Evolutionary conservation across 2,329 filamentous ascomycete species (phyloP).

Genomic region (Macroventuria anomochaeta): DNA sequence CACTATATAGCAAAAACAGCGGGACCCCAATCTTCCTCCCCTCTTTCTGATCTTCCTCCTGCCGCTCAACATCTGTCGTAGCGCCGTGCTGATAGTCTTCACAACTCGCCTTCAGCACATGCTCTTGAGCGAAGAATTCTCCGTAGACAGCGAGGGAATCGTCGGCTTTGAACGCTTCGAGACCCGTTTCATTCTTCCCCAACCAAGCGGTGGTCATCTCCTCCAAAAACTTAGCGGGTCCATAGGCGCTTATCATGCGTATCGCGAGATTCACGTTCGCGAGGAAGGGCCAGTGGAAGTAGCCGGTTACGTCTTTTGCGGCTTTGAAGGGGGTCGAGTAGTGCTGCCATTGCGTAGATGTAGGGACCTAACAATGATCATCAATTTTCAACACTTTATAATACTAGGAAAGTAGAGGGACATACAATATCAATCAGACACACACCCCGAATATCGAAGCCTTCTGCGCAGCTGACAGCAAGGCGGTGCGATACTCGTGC

Average conservation of each 20-base stretch:
- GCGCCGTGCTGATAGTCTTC: slow-evolving; percentile 64
- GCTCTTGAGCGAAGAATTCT: slow-evolving; percentile 51
- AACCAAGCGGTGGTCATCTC: slow-evolving; percentile 49
- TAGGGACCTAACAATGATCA: slow-evolving; percentile 54
- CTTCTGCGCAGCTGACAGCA: slow-evolving; percentile 55
- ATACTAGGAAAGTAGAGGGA: background rate
- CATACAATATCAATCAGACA: slow-evolving; percentile 42
- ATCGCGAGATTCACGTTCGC: slow-evolving; percentile 61
- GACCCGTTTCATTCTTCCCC: slow-evolving; percentile 25
- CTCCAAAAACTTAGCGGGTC: slow-evolving; percentile 51
- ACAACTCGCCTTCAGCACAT: slow-evolving; percentile 58
- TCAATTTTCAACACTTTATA: background rate
- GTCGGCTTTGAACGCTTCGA: slow-evolving; percentile 23
- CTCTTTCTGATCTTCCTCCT: slow-evolving; percentile 53
- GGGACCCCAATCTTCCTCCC: slow-evolving; percentile 56
- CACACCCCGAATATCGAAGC: slow-evolving; percentile 48
- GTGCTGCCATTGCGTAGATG: slow-evolving; percentile 60
- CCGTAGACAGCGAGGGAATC: slow-evolving; percentile 53
- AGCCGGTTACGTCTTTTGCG: slow-evolving; percentile 51
- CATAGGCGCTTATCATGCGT: slow-evolving; percentile 55
- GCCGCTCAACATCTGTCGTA: slow-evolving; percentile 60
- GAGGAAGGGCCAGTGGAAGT: slow-evolving; percentile 67
- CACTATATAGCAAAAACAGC: slow-evolving; percentile 60
- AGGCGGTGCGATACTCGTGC: slow-evolving; percentile 63
- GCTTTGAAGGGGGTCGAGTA: slow-evolving; percentile 52